These are phyloP conservation scores for Solanum virginianum DNA, from an alignment of 257 asterid genomes.

Conservation along the genomic window DNA sequence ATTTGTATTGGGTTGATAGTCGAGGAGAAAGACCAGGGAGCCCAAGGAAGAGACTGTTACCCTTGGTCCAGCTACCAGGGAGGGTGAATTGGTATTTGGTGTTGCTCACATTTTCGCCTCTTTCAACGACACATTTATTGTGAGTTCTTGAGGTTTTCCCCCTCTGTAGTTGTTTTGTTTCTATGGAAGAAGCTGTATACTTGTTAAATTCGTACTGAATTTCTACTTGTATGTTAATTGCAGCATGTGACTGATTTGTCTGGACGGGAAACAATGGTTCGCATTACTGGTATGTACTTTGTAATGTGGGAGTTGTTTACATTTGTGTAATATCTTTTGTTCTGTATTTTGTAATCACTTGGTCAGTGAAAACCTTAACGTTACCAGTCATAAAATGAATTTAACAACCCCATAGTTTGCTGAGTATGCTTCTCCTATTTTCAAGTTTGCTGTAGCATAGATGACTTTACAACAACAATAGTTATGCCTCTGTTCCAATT, in stretches of 20 bases:
- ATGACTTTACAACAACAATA: neutral
- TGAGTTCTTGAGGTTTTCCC: constrained; percentile 4
- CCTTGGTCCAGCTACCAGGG: constrained; percentile 68
- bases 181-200: neutral
- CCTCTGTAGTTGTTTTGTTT: neutral
- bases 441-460: neutral
- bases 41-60: constrained; percentile 80
- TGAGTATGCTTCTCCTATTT: neutral
- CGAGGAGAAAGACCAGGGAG: constrained; percentile 68
- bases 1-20: constrained; percentile 18
- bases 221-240: neutral
- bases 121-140: constrained; percentile 81
- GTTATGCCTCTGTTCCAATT: neutral
- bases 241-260: constrained; percentile 94
- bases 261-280: constrained; percentile 86
- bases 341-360: neutral
- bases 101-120: constrained; percentile 95
- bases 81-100: constrained; percentile 71
- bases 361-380: neutral
- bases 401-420: neutral
- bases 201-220: neutral
- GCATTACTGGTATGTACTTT: constrained; percentile 53
- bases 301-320: neutral
- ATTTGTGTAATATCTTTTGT: neutral
- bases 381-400: neutral